Evolutionary conservation across 2,329 filamentous ascomycete species (phyloP), one percentile per base, ranked within the genome.

Genomic region (Sporothrix globosa): DNA sequence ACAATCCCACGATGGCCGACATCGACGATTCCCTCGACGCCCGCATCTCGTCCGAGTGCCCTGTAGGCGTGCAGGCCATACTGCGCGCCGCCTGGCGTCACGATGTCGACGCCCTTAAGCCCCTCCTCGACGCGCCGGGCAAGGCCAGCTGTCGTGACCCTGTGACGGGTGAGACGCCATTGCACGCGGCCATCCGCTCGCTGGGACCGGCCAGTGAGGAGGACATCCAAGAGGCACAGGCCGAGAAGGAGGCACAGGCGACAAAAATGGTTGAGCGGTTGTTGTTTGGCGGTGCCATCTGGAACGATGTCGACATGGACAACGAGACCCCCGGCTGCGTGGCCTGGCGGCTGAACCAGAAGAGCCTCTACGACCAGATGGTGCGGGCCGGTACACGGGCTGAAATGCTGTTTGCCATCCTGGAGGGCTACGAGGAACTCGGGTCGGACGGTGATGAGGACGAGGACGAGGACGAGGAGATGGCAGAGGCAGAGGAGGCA

Each of bases 251-350:
- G 14, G 67, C 61, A 5, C 52, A 89, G 21, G 67, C 61, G 3
- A 53, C 54, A 2, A 85, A 86, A 69, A 87, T 89, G 68, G 90
- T 97, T 4, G 86, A 87, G 74, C 87, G 96, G 77, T 85, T 98
- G 9, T 88, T 98, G 72, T 86, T 94, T 76, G 91, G 91, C 75
- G 96, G 96, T 44, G 96, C 93, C 13, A 97, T 98, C 75, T 99
- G 96, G 96, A 99, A 99, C 81, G 94, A 97, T 78, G 83, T 98
- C 70, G 93, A 98, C 79, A 84, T 74, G 90, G 30, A 92, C 75
- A 87, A 93, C 76, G 95, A 98, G 83, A 98, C 96, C 3, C 93
- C 96, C 0, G 96, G 93, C 9, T 98, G 95, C 78, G 83, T 97
- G 56, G 96, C 96, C 10, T 84, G 85, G 71, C 82, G 88, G 34